These are phyloP conservation scores for Crithidia sp. DNA, from an alignment of 208 protist species.

Conservation along the genomic window DNA sequence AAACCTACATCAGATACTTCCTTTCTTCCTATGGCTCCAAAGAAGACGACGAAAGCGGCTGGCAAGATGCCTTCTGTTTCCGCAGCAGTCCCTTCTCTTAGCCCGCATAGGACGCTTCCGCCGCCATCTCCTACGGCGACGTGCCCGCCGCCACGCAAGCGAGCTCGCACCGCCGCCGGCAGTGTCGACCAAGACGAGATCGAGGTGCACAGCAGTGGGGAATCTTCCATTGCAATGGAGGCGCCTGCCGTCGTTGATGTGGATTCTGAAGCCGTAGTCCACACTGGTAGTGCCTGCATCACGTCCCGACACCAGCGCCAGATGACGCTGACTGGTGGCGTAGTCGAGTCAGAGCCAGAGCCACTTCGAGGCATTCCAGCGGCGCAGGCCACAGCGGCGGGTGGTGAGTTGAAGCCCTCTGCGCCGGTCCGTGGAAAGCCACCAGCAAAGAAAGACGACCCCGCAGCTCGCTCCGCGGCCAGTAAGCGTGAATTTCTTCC, in stretches of 20 bases:
- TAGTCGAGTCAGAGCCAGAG: slow-evolving; percentile 3
- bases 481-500: neutral
- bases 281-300: neutral
- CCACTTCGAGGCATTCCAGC: neutral
- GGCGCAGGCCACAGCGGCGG: neutral
- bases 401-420: slow-evolving; percentile 11
- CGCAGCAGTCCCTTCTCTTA: neutral
- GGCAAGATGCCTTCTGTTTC: neutral
- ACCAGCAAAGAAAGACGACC: neutral
- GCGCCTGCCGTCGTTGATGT: neutral
- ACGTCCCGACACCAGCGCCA: neutral
- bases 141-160: neutral
- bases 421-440: neutral
- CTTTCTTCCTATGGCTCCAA: neutral
- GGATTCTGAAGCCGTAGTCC: neutral
- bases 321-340: slow-evolving; percentile 13
- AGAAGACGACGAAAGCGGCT: neutral
- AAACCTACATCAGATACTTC: neutral
- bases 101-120: neutral
- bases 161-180: neutral
- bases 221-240: neutral
- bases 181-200: neutral
- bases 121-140: neutral
- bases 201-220: slow-evolving; percentile 4
- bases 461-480: neutral